Percentiles rank a stretch among this genome's conserved stretches.
phyloP scores from a whole-genome alignment of 2,329 filamentous ascomycete genomes.

The Aspergillus tamarii region DNA sequence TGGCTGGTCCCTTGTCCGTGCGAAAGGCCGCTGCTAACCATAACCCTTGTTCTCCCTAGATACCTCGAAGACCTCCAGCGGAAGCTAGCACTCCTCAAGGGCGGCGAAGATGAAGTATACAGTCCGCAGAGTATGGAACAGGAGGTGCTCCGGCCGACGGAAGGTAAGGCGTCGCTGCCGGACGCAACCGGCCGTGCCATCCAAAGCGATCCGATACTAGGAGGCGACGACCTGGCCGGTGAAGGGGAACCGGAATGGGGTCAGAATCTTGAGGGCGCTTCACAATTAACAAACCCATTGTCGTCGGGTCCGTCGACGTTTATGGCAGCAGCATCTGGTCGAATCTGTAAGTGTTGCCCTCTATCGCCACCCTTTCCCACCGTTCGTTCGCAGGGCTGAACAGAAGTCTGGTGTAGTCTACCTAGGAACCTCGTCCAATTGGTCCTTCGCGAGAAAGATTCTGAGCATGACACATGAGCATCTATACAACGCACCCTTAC shows the following conservation, averaged over 20 bases:
- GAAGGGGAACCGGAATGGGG: conserved; percentile 16
- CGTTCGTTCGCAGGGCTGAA: background rate
- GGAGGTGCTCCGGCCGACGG: conserved; percentile 6
- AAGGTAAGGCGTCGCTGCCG: conserved; percentile 22
- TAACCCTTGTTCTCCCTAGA: conserved; percentile 19
- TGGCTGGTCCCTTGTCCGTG: background rate
- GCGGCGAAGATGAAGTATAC: conserved; percentile 17
- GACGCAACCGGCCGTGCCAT: conserved; percentile 7
- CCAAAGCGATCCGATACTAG: conserved; percentile 2
- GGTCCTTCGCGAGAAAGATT: conserved; percentile 57
- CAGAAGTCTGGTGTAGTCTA: conserved; percentile 43
- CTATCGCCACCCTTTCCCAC: too few species aligned
- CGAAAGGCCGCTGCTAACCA: background rate
- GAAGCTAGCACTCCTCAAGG: conserved; percentile 29
- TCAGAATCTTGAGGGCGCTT: conserved; percentile 32
- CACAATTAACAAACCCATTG: conserved; percentile 48
- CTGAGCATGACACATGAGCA: conserved; percentile 55
- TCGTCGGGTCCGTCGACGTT: conserved; percentile 47
- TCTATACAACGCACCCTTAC: conserved; percentile 47
- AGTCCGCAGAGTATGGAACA: conserved; percentile 24
- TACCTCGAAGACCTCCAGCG: conserved; percentile 43
- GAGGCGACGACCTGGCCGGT: conserved; percentile 14
- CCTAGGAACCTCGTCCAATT: conserved; percentile 60
- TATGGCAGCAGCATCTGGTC: conserved; percentile 46
- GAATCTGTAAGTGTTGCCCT: conserved; percentile 43